phyloP scores from a whole-genome alignment of 164 flowering plant genomes.

The Buxus sempervirens region DNA sequence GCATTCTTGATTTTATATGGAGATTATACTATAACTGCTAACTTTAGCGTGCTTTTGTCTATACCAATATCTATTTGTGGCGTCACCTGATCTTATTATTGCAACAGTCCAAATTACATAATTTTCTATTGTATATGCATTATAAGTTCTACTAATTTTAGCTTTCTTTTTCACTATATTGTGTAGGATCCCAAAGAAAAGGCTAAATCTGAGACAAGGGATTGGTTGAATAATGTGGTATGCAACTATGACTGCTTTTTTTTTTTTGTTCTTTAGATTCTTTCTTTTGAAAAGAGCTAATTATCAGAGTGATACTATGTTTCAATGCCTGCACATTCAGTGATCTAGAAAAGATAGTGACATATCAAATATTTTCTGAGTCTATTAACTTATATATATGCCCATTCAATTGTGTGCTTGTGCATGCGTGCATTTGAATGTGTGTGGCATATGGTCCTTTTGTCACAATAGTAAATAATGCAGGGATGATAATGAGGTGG shows the following conservation, averaged over 20 bases:
- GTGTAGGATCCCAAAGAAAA: constrained; percentile 94
- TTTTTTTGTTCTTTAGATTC: not conserved
- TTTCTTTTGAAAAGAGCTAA: not conserved
- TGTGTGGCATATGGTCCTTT: not conserved
- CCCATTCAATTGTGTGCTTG: not conserved
- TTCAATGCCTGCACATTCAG: no score
- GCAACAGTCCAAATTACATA: no score
- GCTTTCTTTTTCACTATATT: constrained; percentile 5
- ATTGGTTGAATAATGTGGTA: constrained; percentile 98
- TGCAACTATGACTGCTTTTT: constrained; percentile 15
- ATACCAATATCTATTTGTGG: not conserved
- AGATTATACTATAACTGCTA: not conserved
- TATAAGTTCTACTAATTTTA: not conserved
- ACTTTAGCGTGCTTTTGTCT: not conserved
- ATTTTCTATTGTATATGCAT: no score
- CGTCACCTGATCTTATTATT: not conserved
- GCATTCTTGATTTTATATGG: not conserved
- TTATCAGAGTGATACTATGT: not conserved
- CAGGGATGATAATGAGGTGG: no score
- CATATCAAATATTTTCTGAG: no score
- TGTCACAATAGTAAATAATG: no score
- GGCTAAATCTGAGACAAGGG: constrained; percentile 97
- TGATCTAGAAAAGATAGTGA: no score
- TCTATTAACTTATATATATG: not conserved
- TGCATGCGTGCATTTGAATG: not conserved